Evolutionary conservation across 495 filamentous ascomycete genomes (phyloP).

Genomic region (Symbiotaphrina buchneri): DNA sequence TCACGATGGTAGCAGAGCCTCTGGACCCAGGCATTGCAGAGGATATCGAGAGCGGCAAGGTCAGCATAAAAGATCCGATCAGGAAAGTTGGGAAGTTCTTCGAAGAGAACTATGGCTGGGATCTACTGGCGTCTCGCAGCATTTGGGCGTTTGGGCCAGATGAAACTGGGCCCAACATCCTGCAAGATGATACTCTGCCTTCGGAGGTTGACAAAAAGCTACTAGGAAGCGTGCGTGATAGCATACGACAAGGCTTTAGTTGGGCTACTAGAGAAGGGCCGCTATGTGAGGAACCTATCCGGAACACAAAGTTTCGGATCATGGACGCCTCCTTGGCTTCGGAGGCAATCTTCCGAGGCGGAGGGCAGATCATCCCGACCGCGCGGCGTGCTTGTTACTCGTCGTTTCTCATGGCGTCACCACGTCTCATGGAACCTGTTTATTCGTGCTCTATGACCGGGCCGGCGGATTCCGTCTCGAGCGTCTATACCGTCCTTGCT

Average conservation of each 20-base stretch:
- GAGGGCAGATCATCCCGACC: slow-evolving; percentile 93
- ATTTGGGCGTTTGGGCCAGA: slow-evolving; percentile 99
- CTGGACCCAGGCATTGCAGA: slow-evolving; percentile 85
- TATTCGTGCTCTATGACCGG: slow-evolving; percentile 85
- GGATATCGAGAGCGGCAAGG: slow-evolving; percentile 79
- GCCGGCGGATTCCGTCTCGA: slow-evolving; percentile 70
- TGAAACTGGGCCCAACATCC: slow-evolving; percentile 83
- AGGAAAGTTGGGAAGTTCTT: slow-evolving; percentile 92
- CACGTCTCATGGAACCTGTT: slow-evolving; percentile 86
- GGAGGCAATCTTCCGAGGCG: slow-evolving; percentile 82
- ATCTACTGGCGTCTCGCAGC: slow-evolving; percentile 76
- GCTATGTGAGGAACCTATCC: slow-evolving; percentile 97
- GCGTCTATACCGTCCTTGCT: slow-evolving; percentile 79
- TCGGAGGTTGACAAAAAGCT: slow-evolving; percentile 71
- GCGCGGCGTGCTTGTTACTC: slow-evolving; percentile 78
- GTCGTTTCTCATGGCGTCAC: slow-evolving; percentile 90
- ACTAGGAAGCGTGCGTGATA: slow-evolving; percentile 70
- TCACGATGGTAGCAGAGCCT: slow-evolving; percentile 95
- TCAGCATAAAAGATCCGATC: slow-evolving; percentile 81
- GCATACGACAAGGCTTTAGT: slow-evolving; percentile 80
- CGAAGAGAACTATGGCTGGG: slow-evolving; percentile 93
- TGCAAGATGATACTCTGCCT: slow-evolving; percentile 89
- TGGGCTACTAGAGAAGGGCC: slow-evolving; percentile 93
- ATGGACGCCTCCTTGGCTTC: slow-evolving; percentile 74
- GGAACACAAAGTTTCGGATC: slow-evolving; percentile 86